phyloP scores from a whole-genome alignment of 345 rosid genomes.

The Salix viminalis region DNA sequence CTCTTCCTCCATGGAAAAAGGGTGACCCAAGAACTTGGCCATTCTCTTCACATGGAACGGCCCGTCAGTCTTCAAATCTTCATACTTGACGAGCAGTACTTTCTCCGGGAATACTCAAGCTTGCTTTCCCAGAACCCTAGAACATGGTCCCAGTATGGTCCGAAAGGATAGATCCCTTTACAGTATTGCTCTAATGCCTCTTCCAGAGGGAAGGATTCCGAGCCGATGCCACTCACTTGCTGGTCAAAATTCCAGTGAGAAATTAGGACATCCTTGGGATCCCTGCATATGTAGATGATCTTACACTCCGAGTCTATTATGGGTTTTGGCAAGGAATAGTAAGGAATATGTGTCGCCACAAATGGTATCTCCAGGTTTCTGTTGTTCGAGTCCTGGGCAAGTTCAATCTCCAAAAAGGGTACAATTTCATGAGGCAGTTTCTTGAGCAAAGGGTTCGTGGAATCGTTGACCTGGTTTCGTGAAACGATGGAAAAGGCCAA shows the following conservation, averaged over 20 bases:
- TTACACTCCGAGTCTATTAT: not conserved
- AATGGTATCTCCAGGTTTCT: not conserved
- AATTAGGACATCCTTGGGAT: not conserved
- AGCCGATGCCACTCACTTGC: not conserved
- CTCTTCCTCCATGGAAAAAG: not conserved
- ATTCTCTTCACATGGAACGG: not conserved
- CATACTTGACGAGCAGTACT: not conserved
- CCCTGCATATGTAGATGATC: not conserved
- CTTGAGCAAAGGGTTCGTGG: not conserved
- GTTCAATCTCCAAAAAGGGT: not conserved
- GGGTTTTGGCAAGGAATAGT: not conserved
- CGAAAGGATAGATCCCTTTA: not conserved
- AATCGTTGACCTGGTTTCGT: not conserved
- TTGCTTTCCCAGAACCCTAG: conserved; percentile 9
- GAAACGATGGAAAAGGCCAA: not conserved
- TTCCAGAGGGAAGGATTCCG: not conserved
- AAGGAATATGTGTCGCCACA: not conserved
- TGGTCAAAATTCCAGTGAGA: not conserved
- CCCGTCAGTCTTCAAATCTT: conserved; percentile 2
- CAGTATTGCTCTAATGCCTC: conserved; percentile 2
- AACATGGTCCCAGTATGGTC: not conserved
- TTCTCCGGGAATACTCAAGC: conserved; percentile 3
- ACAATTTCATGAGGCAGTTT: not conserved
- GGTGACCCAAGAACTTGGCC: conserved; percentile 3
- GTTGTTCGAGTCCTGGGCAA: not conserved